Percentiles rank a stretch among this genome's conserved stretches.
Evolutionary conservation across 2,329 filamentous ascomycete genomes (phyloP).

Genomic region (Colletotrichum endophyticum): DNA sequence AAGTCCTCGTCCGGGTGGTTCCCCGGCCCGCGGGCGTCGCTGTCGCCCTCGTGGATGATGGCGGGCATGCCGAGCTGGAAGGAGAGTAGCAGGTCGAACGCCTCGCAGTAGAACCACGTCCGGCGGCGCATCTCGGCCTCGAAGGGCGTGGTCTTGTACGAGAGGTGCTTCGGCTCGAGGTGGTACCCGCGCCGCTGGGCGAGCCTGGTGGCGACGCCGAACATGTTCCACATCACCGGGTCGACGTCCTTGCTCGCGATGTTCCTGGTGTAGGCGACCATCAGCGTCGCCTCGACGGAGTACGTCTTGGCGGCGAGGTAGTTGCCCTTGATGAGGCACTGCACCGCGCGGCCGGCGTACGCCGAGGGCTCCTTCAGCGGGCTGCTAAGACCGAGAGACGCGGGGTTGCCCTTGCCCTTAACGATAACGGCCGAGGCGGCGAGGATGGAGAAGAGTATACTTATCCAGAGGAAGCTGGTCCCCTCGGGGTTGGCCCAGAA

Average conservation of each 20-base stretch:
- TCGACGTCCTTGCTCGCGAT: conserved; percentile 46
- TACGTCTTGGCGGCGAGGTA: conserved; percentile 50
- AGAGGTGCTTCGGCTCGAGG: conserved; percentile 48
- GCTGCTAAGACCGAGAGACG: conserved; percentile 24
- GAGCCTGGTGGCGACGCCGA: conserved; percentile 50
- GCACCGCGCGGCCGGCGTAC: conserved; percentile 42
- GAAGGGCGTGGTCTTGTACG: conserved; percentile 47
- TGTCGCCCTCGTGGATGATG: conserved; percentile 51
- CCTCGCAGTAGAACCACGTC: conserved; percentile 51
- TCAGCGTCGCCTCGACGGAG: conserved; percentile 54
- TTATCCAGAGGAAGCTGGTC: conserved; percentile 53
- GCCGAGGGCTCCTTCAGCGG: conserved; percentile 30
- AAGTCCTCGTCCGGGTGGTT: conserved; percentile 58
- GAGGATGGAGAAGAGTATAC: conserved; percentile 54
- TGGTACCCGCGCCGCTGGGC: conserved; percentile 59
- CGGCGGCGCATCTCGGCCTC: conserved; percentile 57
- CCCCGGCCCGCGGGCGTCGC: conserved; percentile 48
- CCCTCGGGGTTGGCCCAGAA: conserved; percentile 48
- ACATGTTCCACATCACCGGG: conserved; percentile 51
- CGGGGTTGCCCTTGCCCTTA: conserved; percentile 30
- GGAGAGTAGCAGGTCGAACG: conserved; percentile 53
- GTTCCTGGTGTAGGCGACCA: conserved; percentile 48
- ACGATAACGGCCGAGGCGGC: conserved; percentile 43
- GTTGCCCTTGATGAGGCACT: conserved; percentile 52
- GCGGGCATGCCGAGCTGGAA: conserved; percentile 59